Evolutionary conservation across 2,329 filamentous ascomycete genomes (phyloP).

Genomic region (Pseudogymnoascus sp.): DNA sequence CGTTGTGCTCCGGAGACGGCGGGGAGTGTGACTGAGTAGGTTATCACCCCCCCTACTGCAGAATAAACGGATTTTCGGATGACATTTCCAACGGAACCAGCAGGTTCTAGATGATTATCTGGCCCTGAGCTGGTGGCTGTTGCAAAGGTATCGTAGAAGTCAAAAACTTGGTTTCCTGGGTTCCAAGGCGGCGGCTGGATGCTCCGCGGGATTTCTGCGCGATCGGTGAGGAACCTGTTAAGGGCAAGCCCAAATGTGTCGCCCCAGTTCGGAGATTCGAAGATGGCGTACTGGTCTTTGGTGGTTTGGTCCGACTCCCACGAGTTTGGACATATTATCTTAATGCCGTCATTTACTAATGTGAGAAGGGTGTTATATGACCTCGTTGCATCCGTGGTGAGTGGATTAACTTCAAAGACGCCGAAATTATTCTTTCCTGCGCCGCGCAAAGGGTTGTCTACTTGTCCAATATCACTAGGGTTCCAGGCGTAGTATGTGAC

Average conservation of each 20-base stretch:
- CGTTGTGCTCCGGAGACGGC: slow-evolving; percentile 11
- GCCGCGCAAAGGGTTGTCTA: slow-evolving; percentile 12
- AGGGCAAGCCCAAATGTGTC: slow-evolving; percentile 16
- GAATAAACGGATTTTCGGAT: slow-evolving; percentile 16
- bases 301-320: slow-evolving; percentile 15
- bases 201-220: slow-evolving; percentile 14
- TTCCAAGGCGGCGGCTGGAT: slow-evolving; percentile 16
- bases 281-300: slow-evolving; percentile 17
- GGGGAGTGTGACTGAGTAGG: slow-evolving; percentile 13
- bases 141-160: slow-evolving; percentile 15
- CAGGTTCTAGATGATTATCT: slow-evolving; percentile 16
- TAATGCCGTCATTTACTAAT: slow-evolving; percentile 15
- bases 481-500: slow-evolving; percentile 17
- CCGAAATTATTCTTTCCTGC: slow-evolving; percentile 16
- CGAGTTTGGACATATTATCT: slow-evolving; percentile 17
- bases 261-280: slow-evolving; percentile 15
- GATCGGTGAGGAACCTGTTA: slow-evolving; percentile 14
- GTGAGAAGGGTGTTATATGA: slow-evolving; percentile 15
- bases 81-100: slow-evolving; percentile 14
- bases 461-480: slow-evolving; percentile 11
- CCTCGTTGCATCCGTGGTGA: slow-evolving; percentile 11
- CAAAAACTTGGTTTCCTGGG: slow-evolving; percentile 13
- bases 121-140: slow-evolving; percentile 10
- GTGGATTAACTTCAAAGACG: slow-evolving; percentile 16
- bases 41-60: slow-evolving; percentile 14